Conservation (phyloP, 345 rosid genomes). For the Camelina neglecta region DNA sequence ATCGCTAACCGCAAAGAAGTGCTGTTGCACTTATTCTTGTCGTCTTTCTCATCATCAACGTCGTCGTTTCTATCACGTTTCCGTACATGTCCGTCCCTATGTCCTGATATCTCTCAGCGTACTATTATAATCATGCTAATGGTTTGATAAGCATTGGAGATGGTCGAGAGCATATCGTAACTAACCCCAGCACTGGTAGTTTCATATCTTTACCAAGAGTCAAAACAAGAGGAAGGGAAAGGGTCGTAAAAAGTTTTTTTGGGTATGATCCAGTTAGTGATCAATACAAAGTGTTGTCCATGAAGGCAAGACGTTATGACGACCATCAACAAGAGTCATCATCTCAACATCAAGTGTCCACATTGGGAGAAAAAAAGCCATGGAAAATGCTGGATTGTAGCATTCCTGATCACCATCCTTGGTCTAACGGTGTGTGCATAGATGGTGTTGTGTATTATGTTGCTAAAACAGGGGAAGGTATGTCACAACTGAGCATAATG, state of each 20-base stretch:
- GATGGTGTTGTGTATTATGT: conserved; percentile 19
- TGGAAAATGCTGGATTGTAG: conserved; percentile 17
- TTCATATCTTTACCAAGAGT: not conserved
- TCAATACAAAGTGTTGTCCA: not conserved
- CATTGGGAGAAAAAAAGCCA: not conserved
- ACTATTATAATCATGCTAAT: not conserved
- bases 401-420: conserved; percentile 4
- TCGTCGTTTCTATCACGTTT: no score
- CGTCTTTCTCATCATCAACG: no score
- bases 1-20: no score
- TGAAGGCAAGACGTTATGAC: not conserved
- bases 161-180: not conserved
- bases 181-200: not conserved
- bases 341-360: conserved; percentile 21
- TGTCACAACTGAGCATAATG: not conserved
- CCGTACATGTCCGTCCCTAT: no score
- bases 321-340: not conserved
- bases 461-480: not conserved
- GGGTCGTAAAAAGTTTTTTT: not conserved
- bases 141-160: not conserved
- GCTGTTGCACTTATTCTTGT: no score
- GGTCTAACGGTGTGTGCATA: conserved; percentile 24
- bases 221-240: not conserved
- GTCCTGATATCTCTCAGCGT: no score
- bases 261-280: not conserved